Percentiles rank a stretch among this genome's conserved stretches.
phyloP scores from a whole-genome alignment of 2,329 filamentous ascomycete species.

The Phialocephala subalpina region DNA sequence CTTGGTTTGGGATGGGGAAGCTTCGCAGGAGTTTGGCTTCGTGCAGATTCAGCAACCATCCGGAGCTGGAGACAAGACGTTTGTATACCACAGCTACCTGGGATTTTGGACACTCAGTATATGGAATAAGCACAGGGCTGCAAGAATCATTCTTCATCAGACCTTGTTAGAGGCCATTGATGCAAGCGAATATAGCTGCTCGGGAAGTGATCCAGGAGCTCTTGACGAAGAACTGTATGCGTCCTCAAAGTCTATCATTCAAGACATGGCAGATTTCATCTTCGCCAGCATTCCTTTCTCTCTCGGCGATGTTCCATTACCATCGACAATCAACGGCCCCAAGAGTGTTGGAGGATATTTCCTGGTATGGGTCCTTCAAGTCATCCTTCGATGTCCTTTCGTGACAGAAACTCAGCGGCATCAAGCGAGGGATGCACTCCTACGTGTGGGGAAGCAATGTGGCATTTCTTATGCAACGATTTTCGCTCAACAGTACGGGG shows the following conservation, averaged over 20 bases:
- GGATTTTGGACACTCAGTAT: slow-evolving; percentile 14
- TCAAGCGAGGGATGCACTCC: slow-evolving; percentile 11
- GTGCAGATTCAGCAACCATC: neutral
- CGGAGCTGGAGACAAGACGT: neutral
- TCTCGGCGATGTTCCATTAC: slow-evolving; percentile 13
- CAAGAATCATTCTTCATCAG: slow-evolving; percentile 19
- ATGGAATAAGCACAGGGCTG: slow-evolving; percentile 24
- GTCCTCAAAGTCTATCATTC: slow-evolving; percentile 14
- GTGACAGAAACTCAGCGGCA: slow-evolving; percentile 11
- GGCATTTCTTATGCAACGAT: slow-evolving; percentile 22
- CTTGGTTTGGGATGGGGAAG: neutral
- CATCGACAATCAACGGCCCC: neutral
- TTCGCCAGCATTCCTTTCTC: slow-evolving; percentile 23
- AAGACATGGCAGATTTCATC: slow-evolving; percentile 15
- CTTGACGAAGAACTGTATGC: neutral
- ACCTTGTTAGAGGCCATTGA: slow-evolving; percentile 8
- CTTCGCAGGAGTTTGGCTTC: slow-evolving; percentile 2
- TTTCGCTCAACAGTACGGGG: slow-evolving; percentile 5
- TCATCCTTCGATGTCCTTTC: slow-evolving; percentile 20
- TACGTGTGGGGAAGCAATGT: slow-evolving; percentile 20
- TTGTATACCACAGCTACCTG: slow-evolving; percentile 7
- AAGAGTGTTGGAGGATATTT: slow-evolving; percentile 26
- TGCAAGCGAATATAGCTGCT: neutral
- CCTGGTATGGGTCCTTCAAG: slow-evolving; percentile 23
- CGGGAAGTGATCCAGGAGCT: neutral